Base-by-base conservation (phyloP, 495 filamentous ascomycete species). In the Lasiosphaeria hispida region DNA sequence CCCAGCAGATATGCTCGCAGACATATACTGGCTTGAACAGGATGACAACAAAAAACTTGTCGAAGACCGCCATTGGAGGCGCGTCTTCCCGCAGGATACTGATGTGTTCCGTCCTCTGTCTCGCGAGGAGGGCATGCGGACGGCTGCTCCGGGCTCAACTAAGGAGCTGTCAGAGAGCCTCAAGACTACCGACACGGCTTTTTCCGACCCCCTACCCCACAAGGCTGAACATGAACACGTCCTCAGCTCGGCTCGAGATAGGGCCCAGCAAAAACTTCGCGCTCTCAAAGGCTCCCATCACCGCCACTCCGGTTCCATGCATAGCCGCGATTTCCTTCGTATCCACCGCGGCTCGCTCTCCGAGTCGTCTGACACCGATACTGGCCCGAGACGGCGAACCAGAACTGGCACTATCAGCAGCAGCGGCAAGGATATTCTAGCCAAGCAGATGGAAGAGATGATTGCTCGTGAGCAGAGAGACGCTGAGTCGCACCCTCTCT, bases 1-100 rank as follows among this genome's bases (percentile, higher is more conserved):
- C 40, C 87, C 91, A 0, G 84, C 86, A 44, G 92, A 96, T 61
- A 80, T 95, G 63, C 73, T 97, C 17, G 89, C 91, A 1, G 92
- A 97, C 72, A 77, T 85, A 10, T 86, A 88, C 57, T 97, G 92
- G 92, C 75, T 91, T 42, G 88, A 95, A 68, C 85, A 90, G 57
- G 83, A 77, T 18, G 74, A 83, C 49, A 89, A 96, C 66, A 91
- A 90, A 65, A 80, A 74, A 47, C 76, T 88, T 10, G 83, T 95
- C 19, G 87, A 93, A 59, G 86, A 92, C 69, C 82, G 80, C 18
- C 75, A 86, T 62, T 90, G 90, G 51, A 77, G 82, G 10, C 83
- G 81, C 42, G 79, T 96, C 6, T 92, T 90, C 66, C 78, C 85
- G 1, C 69, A 69, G 42, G 60, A 59, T 7, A 38, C 58, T 7